Evolutionary conservation across 2,329 filamentous ascomycete genomes (phyloP).

Genomic region (Scytalidium lignicola): DNA sequence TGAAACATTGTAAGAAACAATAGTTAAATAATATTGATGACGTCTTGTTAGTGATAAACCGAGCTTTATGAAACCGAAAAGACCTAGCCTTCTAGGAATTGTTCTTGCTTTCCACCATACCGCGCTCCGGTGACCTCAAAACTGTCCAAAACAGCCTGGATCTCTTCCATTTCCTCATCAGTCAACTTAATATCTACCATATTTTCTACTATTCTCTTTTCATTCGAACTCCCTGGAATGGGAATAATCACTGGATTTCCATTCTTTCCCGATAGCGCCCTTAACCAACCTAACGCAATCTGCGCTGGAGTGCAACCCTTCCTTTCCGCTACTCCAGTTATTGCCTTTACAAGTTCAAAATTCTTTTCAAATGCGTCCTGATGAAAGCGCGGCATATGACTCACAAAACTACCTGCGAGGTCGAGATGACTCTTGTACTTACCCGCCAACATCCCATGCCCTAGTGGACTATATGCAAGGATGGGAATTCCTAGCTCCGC

Average conservation of each 20-base stretch:
- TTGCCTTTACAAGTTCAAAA: conserved; percentile 36
- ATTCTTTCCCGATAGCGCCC: conserved; percentile 2
- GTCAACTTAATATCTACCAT: conserved; percentile 18
- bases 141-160: conserved; percentile 19
- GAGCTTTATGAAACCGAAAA: no score
- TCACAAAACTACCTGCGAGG: not conserved
- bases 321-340: conserved; percentile 37
- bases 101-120: conserved; percentile 2
- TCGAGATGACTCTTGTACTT: conserved; percentile 3
- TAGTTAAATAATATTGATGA: no score
- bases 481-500: conserved; percentile 35
- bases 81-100: not conserved
- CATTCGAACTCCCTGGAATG: conserved; percentile 25
- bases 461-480: conserved; percentile 40
- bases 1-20: no score
- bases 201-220: conserved; percentile 27
- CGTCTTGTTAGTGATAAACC: no score
- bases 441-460: conserved; percentile 42
- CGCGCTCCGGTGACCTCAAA: conserved; percentile 14
- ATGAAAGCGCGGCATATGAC: conserved; percentile 33
- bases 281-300: not conserved
- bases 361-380: conserved; percentile 46
- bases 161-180: conserved; percentile 25
- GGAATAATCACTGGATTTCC: conserved; percentile 21
- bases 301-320: conserved; percentile 36